Conservation (phyloP, 371 early-diverging fungal species). For the Catenaria anguillulae region DNA sequence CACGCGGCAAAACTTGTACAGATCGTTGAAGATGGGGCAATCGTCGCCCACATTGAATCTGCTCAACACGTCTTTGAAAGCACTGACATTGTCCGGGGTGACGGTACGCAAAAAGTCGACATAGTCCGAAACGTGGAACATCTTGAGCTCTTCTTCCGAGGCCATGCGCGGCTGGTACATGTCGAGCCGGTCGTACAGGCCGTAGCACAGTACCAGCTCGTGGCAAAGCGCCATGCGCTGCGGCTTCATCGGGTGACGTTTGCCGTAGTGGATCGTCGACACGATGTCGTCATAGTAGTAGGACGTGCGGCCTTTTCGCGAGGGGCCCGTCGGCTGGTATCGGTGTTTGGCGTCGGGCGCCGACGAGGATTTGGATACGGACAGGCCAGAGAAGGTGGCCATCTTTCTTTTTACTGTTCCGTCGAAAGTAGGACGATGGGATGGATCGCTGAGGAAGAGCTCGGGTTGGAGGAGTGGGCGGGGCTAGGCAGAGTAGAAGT, state of each 20-base stretch:
- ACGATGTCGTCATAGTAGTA: slow-evolving; percentile 79
- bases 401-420: too few species aligned
- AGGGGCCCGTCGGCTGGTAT: not conserved
- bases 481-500: too few species aligned
- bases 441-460: too few species aligned
- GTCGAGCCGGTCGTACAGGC: slow-evolving; percentile 71
- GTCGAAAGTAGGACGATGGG: too few species aligned
- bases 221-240: slow-evolving; percentile 82
- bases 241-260: slow-evolving; percentile 92
- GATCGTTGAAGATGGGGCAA: slow-evolving; percentile 93
- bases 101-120: slow-evolving; percentile 93
- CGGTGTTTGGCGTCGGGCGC: not conserved
- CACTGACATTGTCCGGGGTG: slow-evolving; percentile 72
- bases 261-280: slow-evolving; percentile 78
- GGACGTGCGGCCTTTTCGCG: slow-evolving; percentile 40
- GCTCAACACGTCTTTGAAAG: slow-evolving; percentile 45
- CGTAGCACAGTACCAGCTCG: slow-evolving; percentile 74
- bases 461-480: too few species aligned
- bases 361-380: too few species aligned
- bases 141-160: slow-evolving; percentile 85
- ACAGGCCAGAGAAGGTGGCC: too few species aligned
- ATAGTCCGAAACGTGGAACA: slow-evolving; percentile 95
- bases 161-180: slow-evolving; percentile 78
- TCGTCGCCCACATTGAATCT: slow-evolving; percentile 88
- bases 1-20: slow-evolving; percentile 90